These are phyloP conservation scores for Colletotrichum falcatum DNA, from an alignment of 2,329 filamentous ascomycete genomes.

Conservation along the genomic window DNA sequence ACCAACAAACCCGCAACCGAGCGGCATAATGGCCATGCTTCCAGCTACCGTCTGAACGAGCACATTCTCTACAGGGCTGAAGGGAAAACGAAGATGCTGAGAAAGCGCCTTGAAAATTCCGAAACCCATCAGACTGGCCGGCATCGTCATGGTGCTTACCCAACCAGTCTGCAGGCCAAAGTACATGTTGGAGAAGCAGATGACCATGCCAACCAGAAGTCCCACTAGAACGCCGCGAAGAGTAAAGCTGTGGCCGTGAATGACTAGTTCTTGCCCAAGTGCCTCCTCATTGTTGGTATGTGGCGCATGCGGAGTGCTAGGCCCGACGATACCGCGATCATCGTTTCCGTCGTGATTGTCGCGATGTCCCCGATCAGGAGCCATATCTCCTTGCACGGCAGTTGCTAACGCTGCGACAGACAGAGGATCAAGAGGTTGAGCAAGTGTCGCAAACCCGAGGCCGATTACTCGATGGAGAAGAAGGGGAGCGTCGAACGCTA, in stretches of 20 bases:
- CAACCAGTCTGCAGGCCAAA: slow-evolving; percentile 91
- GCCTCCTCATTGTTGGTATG: neutral
- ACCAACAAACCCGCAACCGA: slow-evolving; percentile 95
- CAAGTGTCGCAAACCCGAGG: neutral
- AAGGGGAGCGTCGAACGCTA: neutral
- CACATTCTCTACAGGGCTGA: slow-evolving; percentile 96
- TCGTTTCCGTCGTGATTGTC: neutral
- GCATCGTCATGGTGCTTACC: slow-evolving; percentile 91
- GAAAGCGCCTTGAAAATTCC: slow-evolving; percentile 88
- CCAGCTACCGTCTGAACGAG: slow-evolving; percentile 96
- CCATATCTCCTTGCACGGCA: slow-evolving; percentile 8
- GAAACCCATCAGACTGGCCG: slow-evolving; percentile 92
- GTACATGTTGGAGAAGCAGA: slow-evolving; percentile 98
- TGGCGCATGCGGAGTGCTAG: neutral
- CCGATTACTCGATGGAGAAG: neutral
- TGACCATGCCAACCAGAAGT: slow-evolving; percentile 85
- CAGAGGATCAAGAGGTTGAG: neutral
- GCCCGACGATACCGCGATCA: neutral
- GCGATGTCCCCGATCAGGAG: slow-evolving; percentile 26
- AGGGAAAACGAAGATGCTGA: slow-evolving; percentile 80
- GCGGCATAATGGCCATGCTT: slow-evolving; percentile 94
- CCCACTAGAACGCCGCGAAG: slow-evolving; percentile 83
- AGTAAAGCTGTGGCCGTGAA: slow-evolving; percentile 80
- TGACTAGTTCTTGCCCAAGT: slow-evolving; percentile 35
- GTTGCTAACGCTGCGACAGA: neutral